A percentile compares a stretch with the other conserved stretches of the same genome.
Evolutionary conservation across 2,329 filamentous ascomycete species (phyloP).

Genomic region (Cadophora sp.): DNA sequence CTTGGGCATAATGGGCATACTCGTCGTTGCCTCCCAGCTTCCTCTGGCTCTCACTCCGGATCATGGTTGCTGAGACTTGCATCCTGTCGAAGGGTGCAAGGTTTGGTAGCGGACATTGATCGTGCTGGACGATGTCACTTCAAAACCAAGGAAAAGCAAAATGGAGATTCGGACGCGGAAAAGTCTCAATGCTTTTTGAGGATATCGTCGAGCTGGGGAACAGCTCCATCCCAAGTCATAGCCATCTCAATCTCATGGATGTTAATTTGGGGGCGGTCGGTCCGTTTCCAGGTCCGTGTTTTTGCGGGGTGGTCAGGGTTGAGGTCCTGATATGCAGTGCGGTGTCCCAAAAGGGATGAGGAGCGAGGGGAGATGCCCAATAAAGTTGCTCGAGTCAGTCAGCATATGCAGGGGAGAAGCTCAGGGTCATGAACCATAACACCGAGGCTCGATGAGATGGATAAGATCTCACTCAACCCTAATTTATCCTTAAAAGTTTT

Average conservation of each 20-base stretch:
- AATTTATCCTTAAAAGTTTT: not conserved
- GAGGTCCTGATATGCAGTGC: not conserved
- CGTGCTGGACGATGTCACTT: not conserved
- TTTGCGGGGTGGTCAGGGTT: slow-evolving; percentile 12
- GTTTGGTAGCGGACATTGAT: not conserved
- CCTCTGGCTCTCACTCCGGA: slow-evolving; percentile 3
- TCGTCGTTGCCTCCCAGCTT: slow-evolving; percentile 2
- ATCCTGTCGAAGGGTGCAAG: slow-evolving; percentile 3
- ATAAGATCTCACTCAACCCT: not conserved
- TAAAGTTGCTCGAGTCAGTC: slow-evolving; percentile 6
- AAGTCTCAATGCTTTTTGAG: not conserved
- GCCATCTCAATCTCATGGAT: slow-evolving; percentile 4
- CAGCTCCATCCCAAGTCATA: not conserved
- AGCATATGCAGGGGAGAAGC: not conserved
- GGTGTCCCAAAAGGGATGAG: slow-evolving; percentile 18
- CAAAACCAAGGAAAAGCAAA: not conserved
- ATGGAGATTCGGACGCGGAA: not conserved
- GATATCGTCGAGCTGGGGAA: not conserved
- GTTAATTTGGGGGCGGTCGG: slow-evolving; percentile 15
- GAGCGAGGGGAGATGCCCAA: not conserved
- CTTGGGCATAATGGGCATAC: not conserved
- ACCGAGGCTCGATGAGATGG: not conserved
- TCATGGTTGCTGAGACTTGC: slow-evolving; percentile 8
- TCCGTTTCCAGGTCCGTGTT: slow-evolving; percentile 10
- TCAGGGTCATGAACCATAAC: not conserved